phyloP scores from a whole-genome alignment of 202 grass and related monocot species.

The Schoenoplectus tabernaemontani region DNA sequence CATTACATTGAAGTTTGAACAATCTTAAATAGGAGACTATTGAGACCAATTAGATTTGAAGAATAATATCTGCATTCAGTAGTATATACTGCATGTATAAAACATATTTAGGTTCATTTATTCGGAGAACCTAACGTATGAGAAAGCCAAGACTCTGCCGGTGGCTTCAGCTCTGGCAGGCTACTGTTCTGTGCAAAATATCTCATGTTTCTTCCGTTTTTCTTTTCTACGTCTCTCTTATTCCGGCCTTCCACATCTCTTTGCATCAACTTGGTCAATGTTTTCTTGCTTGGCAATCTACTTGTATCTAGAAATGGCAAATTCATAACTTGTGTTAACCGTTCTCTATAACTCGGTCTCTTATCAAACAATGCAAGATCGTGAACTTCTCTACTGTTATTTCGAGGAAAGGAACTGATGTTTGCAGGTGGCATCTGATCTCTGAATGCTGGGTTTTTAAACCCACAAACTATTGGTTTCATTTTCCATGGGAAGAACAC shows the following conservation, averaged over 20 bases:
- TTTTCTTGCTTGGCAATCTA: slow-evolving; percentile 57
- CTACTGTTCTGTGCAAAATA: slow-evolving; percentile 22
- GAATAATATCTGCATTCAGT: not conserved
- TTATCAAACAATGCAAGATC: slow-evolving; percentile 22
- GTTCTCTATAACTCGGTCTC: slow-evolving; percentile 35
- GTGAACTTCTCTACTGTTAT: slow-evolving; percentile 8
- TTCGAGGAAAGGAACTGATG: not conserved
- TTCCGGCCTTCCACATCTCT: slow-evolving; percentile 20
- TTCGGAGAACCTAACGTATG: slow-evolving; percentile 21
- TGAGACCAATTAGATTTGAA: not conserved
- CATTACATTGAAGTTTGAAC: not conserved
- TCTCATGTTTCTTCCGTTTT: slow-evolving; percentile 15
- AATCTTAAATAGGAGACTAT: not conserved
- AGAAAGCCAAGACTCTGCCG: slow-evolving; percentile 34
- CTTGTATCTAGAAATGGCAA: slow-evolving; percentile 57
- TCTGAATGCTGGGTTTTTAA: slow-evolving; percentile 26
- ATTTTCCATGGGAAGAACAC: slow-evolving; percentile 85
- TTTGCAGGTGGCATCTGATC: slow-evolving; percentile 1
- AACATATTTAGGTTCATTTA: slow-evolving; percentile 25
- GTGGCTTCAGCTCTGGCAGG: slow-evolving; percentile 35
- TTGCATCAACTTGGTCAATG: slow-evolving; percentile 50
- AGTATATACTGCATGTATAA: not conserved
- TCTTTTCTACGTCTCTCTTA: slow-evolving; percentile 15
- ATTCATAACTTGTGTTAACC: slow-evolving; percentile 33
- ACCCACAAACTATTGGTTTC: slow-evolving; percentile 49